Evolutionary conservation across 805 yeast species (phyloP).

Genomic region (Schizosaccharomyces japonicus): DNA sequence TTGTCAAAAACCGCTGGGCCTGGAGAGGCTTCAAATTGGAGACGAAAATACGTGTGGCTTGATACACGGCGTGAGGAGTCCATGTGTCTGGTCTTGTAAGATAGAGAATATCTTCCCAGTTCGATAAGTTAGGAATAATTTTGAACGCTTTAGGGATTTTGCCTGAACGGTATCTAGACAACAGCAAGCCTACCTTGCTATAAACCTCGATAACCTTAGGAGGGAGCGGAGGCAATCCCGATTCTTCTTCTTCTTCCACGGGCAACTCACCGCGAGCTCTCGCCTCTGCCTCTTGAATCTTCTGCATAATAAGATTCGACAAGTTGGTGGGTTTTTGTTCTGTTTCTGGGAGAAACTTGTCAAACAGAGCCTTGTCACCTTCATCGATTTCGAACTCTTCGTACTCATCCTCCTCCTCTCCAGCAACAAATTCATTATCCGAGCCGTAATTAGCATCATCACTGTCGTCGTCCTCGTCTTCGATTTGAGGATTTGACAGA

Average conservation of each 20-base stretch:
- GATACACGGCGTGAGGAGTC: conserved; percentile 88
- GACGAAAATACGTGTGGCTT: conserved; percentile 82
- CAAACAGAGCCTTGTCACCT: conserved; percentile 65
- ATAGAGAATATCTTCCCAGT: conserved; percentile 86
- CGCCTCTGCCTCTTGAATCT: conserved; percentile 49
- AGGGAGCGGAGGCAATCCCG: conserved; percentile 28
- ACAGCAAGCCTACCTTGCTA: conserved; percentile 66
- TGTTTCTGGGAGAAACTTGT: conserved; percentile 27
- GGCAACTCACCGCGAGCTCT: conserved; percentile 10
- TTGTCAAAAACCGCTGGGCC: conserved; percentile 35
- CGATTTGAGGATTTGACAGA: conserved; percentile 26
- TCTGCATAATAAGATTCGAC: conserved; percentile 85
- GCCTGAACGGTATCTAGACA: conserved; percentile 81
- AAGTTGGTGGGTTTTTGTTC: conserved; percentile 18
- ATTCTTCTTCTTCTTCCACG: conserved; percentile 11
- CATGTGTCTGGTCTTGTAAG: conserved; percentile 82
- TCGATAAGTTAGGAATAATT: conserved; percentile 71
- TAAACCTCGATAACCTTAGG: conserved; percentile 92
- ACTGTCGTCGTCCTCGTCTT: conserved; percentile 20
- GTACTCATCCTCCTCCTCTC: conserved; percentile 22
- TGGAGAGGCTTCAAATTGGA: conserved; percentile 71
- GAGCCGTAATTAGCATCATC: conserved; percentile 20
- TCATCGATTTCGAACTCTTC: conserved; percentile 24
- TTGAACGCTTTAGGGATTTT: conserved; percentile 90
- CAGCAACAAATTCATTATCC: conserved; percentile 25